A percentile compares a stretch with the other conserved stretches of the same genome.
phyloP scores from a whole-genome alignment of 2,329 filamentous ascomycete genomes.

The Colletotrichum chlorophyti region DNA sequence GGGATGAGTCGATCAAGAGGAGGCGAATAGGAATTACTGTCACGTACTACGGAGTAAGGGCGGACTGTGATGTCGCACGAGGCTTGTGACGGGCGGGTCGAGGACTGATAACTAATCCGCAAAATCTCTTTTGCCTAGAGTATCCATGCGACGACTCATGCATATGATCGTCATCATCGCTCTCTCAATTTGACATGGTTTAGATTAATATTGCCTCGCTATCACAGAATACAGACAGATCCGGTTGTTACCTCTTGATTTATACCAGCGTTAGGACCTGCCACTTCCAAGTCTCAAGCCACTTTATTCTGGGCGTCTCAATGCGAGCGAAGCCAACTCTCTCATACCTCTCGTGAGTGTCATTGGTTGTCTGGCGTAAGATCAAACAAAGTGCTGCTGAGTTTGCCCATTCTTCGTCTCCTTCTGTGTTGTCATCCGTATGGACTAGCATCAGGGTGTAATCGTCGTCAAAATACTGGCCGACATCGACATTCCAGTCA shows the following conservation, averaged over 20 bases:
- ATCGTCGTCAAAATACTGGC: neutral
- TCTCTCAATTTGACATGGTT: neutral
- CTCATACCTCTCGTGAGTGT: neutral
- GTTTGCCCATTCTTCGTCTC: neutral
- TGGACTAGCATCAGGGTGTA: neutral
- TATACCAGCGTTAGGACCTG: neutral
- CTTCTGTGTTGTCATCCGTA: neutral
- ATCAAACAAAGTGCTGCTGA: neutral
- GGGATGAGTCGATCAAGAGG: neutral
- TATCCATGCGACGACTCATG: too few relatives aligned
- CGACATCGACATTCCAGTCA: neutral
- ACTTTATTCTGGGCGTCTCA: neutral
- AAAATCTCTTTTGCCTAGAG: too few relatives aligned
- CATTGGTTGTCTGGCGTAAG: neutral
- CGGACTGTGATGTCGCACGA: too few relatives aligned
- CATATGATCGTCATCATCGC: too few relatives aligned
- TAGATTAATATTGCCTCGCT: neutral
- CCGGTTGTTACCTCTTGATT: neutral
- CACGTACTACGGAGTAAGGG: too few relatives aligned
- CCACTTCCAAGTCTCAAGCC: neutral
- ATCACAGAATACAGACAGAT: neutral
- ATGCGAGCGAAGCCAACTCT: neutral
- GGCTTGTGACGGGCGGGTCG: too few relatives aligned
- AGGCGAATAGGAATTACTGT: neutral
- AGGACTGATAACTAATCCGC: too few relatives aligned